Evolutionary conservation across 1,284 basidiomycete species (phyloP), one percentile per base, ranked within the genome.

Genomic region (Nidula niveotomentosa): DNA sequence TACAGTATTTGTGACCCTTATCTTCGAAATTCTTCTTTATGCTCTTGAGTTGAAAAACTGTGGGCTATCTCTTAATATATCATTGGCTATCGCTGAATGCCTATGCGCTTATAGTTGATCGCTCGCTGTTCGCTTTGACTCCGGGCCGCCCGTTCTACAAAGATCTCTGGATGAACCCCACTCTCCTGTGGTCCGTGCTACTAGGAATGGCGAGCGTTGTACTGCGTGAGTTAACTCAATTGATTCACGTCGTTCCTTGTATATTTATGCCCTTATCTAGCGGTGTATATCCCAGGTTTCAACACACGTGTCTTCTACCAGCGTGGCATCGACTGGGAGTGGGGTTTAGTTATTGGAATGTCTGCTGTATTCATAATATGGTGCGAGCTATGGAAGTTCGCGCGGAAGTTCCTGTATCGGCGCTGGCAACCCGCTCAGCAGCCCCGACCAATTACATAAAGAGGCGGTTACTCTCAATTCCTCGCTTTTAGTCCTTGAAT

Each of bases 1-100:
- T 0, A 77, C 81, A 5, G 76, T 76, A 41, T 84, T 81, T 62
- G 77, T 81, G 9, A 78, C 77, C 0, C 67, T 85, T 15, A 79
- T 80, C 49, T 80, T 82, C 64, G 74, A 78, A 36, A 75, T 75
- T 47, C 64, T 77, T 37, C 59, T 79, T 35, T 72, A 74, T 50
- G 74, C 71, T 46, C 76, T 75, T 63, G 74, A 78, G 60, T 61
- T 78, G 35, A 74, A 76, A 53, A 73, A 71, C 30, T 66, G 70
- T 70, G 56, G 18, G 70, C 61, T 2, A 23, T 44, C 45, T 23
- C 3, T 37, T 10, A 15, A 6, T 35, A 36, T 33, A 30, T 15
- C 18, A 49, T 43, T 34, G 15, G 34, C 43, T 51, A 36, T 17
- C 8, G 4, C 34, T n/a, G 30, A n/a, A 13, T 33, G 13, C n/a